Percentiles rank a stretch among this genome's conserved stretches.
Conservation (phyloP, 495 filamentous ascomycete genomes). For the Talaromyces proteolyticus region DNA sequence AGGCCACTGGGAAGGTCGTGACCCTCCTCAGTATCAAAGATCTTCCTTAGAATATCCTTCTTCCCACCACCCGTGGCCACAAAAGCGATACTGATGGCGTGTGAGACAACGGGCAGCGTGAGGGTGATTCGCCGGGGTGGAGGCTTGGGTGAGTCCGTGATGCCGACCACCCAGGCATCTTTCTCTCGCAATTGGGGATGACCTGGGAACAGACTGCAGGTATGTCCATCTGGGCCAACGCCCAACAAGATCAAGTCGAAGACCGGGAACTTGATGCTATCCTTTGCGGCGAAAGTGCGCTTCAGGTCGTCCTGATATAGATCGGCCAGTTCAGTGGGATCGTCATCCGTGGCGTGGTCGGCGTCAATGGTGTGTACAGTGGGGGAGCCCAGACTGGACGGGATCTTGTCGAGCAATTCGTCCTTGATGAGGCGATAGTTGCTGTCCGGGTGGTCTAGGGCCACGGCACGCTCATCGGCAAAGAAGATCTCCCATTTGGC, state of each 20-base stretch:
- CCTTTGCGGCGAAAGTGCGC: slow-evolving; percentile 71
- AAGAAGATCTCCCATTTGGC: slow-evolving; percentile 97
- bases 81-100: slow-evolving; percentile 79
- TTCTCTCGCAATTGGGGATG: slow-evolving; percentile 83
- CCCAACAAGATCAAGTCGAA: slow-evolving; percentile 93
- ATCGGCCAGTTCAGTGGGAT: slow-evolving; percentile 89
- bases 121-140: slow-evolving; percentile 87
- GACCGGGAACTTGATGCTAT: slow-evolving; percentile 84
- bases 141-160: slow-evolving; percentile 91
- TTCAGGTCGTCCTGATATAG: slow-evolving; percentile 89
- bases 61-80: slow-evolving; percentile 85
- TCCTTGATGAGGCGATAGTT: slow-evolving; percentile 86
- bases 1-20: slow-evolving; percentile 73
- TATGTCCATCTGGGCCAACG: slow-evolving; percentile 93
- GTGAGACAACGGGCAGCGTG: slow-evolving; percentile 80
- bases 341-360: slow-evolving; percentile 65
- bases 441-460: slow-evolving; percentile 85
- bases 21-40: slow-evolving; percentile 77
- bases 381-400: slow-evolving; percentile 55
- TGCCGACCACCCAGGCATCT: slow-evolving; percentile 86
- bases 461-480: slow-evolving; percentile 92
- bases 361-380: slow-evolving; percentile 73
- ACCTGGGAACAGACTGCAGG: slow-evolving; percentile 91
- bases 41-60: slow-evolving; percentile 84
- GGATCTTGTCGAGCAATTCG: slow-evolving; percentile 84